phyloP scores from a whole-genome alignment of 1,139 yeast genomes.

The Petasospora fabianii region DNA sequence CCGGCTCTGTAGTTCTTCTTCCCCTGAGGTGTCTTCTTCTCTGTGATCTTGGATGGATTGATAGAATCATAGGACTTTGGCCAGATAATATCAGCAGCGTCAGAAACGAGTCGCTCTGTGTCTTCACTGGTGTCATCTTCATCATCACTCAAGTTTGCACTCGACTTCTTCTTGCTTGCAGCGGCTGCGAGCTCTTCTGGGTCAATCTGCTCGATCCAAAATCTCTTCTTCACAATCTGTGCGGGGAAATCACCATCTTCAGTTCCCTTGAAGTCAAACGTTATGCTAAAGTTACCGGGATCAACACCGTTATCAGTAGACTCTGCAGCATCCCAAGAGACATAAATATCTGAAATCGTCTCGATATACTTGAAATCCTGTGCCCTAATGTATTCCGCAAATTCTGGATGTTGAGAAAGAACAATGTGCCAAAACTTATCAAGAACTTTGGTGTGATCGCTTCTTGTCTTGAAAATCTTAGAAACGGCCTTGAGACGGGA shows the following conservation, averaged over 20 bases:
- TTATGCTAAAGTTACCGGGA: conserved; percentile 53
- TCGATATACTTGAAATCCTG: conserved; percentile 70
- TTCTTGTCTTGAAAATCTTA: conserved; percentile 47
- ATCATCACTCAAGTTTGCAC: conserved; percentile 13
- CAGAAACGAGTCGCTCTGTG: conserved; percentile 43
- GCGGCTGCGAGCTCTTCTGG: conserved; percentile 14
- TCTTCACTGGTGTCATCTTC: conserved; percentile 43
- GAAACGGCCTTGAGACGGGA: conserved; percentile 47
- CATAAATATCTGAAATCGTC: conserved; percentile 51
- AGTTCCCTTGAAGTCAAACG: conserved; percentile 42
- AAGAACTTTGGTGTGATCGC: conserved; percentile 42
- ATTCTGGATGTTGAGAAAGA: conserved; percentile 70
- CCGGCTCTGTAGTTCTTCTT: conserved; percentile 62
- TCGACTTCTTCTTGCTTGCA: conserved; percentile 5
- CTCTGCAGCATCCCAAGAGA: conserved; percentile 45
- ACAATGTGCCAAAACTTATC: conserved; percentile 78
- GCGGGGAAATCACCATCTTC: conserved; percentile 39
- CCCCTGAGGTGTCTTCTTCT: conserved; percentile 43
- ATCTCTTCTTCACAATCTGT: conserved; percentile 54
- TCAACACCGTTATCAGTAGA: conserved; percentile 30
- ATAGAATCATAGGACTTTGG: conserved; percentile 51
- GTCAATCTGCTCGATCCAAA: conserved; percentile 40
- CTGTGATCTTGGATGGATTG: conserved; percentile 47
- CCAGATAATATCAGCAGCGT: conserved; percentile 52
- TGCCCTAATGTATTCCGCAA: conserved; percentile 63